Conservation (phyloP, 805 yeast species). For the Metschnikowia lunata region DNA sequence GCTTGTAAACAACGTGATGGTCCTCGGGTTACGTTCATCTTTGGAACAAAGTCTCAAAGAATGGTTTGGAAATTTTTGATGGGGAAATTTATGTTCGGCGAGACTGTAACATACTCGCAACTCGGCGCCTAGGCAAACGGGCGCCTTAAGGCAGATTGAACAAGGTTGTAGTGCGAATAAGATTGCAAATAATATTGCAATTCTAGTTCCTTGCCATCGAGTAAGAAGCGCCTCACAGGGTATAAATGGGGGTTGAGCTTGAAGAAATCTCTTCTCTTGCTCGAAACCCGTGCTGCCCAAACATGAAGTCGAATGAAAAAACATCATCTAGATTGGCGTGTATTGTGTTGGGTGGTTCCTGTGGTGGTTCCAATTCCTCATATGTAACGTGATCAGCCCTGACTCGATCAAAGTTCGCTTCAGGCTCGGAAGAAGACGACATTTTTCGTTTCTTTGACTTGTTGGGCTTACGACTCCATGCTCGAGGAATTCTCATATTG, state of each 20-base stretch:
- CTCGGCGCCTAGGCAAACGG: slow-evolving; percentile 22
- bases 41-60: slow-evolving; percentile 38
- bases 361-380: slow-evolving; percentile 6
- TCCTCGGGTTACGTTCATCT: slow-evolving; percentile 16
- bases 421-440: slow-evolving; percentile 5
- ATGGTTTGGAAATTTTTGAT: slow-evolving; percentile 35
- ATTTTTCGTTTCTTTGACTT: slow-evolving; percentile 11
- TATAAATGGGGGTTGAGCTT: slow-evolving; percentile 36
- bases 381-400: slow-evolving; percentile 3
- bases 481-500: slow-evolving; percentile 36
- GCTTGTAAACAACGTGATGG: neutral
- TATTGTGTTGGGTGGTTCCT: slow-evolving; percentile 1
- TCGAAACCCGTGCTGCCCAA: slow-evolving; percentile 10
- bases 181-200: slow-evolving; percentile 25
- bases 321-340: slow-evolving; percentile 7
- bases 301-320: slow-evolving; percentile 12
- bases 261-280: slow-evolving; percentile 19
- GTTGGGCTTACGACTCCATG: slow-evolving; percentile 32
- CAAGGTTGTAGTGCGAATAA: slow-evolving; percentile 29
- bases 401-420: slow-evolving; percentile 1
- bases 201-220: slow-evolving; percentile 43
- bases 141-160: slow-evolving; percentile 37
- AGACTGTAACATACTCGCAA: slow-evolving; percentile 27
- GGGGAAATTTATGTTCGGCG: slow-evolving; percentile 23
- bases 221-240: slow-evolving; percentile 34